These are phyloP conservation scores for Xylaria bambusicola DNA, from an alignment of 495 filamentous ascomycete genomes.

Conservation along the genomic window DNA sequence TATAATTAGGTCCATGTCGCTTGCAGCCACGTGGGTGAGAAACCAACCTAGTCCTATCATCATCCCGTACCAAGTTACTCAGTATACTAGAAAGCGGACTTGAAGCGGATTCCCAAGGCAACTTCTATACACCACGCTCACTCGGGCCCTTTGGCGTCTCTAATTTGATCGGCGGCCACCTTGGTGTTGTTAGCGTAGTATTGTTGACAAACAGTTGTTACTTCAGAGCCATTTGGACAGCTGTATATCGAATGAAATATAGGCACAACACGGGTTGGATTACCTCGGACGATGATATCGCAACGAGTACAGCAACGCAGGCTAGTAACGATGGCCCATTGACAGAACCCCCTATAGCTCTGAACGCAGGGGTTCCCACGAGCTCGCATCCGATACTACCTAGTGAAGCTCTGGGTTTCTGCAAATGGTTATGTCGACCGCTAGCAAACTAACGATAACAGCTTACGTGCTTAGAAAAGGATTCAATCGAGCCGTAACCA, in stretches of 20 bases:
- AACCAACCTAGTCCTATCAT: background rate
- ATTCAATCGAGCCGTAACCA: background rate
- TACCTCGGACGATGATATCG: background rate
- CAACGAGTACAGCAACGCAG: background rate
- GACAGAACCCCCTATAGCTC: background rate
- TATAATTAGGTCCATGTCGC: conserved; percentile 14
- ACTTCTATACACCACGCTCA: no score
- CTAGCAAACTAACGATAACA: background rate
- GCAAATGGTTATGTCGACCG: background rate
- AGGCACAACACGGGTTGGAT: background rate
- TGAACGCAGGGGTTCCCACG: conserved; percentile 17
- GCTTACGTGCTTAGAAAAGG: background rate
- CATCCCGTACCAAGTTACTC: background rate
- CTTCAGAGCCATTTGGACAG: background rate
- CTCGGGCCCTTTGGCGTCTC: background rate
- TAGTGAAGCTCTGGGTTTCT: conserved; percentile 2
- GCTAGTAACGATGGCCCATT: no score
- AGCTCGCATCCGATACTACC: conserved; percentile 11
- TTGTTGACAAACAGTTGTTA: background rate
- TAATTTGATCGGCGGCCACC: background rate
- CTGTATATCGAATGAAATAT: background rate
- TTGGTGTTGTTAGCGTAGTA: background rate
- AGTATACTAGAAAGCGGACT: background rate
- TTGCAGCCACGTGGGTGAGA: conserved; percentile 15
- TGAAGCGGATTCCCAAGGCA: background rate